These are phyloP conservation scores for Candida tetrigidarum DNA, from an alignment of 1,139 yeast genomes.

Conservation along the genomic window DNA sequence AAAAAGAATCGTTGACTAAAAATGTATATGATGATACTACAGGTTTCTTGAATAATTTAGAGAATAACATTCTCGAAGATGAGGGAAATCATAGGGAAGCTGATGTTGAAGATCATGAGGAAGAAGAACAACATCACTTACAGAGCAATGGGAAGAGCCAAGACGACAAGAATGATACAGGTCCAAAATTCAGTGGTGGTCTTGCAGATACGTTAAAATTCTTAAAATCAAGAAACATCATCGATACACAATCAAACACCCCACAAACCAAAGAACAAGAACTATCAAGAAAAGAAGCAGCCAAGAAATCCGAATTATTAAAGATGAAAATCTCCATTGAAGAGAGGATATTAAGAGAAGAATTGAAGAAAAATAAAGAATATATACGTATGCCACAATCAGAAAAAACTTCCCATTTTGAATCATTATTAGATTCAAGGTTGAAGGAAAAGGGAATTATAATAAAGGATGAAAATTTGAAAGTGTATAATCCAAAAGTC, in stretches of 20 bases:
- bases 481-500: slow-evolving; percentile 66
- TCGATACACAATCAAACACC: slow-evolving; percentile 17
- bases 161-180: slow-evolving; percentile 9
- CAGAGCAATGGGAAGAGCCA: background rate
- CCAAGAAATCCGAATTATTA: slow-evolving; percentile 36
- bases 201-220: slow-evolving; percentile 61
- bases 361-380: slow-evolving; percentile 35
- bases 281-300: slow-evolving; percentile 30
- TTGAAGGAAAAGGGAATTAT: slow-evolving; percentile 32
- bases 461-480: slow-evolving; percentile 12
- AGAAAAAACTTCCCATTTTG: slow-evolving; percentile 33
- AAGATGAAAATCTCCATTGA: slow-evolving; percentile 40
- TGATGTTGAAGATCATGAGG: background rate
- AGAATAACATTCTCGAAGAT: slow-evolving; percentile 13
- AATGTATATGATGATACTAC: slow-evolving; percentile 59
- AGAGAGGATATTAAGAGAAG: slow-evolving; percentile 43
- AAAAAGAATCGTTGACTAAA: slow-evolving; percentile 23
- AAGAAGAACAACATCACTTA: too few species aligned
- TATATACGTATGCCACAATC: slow-evolving; percentile 34
- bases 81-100: slow-evolving; percentile 4
- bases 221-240: slow-evolving; percentile 49
- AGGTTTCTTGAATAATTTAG: slow-evolving; percentile 55
- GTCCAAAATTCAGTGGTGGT: slow-evolving; percentile 45
- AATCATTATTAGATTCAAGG: slow-evolving; percentile 33
- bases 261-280: slow-evolving; percentile 17